Conservation (phyloP, 2,329 filamentous ascomycete genomes). For the Mariannaea sp. region DNA sequence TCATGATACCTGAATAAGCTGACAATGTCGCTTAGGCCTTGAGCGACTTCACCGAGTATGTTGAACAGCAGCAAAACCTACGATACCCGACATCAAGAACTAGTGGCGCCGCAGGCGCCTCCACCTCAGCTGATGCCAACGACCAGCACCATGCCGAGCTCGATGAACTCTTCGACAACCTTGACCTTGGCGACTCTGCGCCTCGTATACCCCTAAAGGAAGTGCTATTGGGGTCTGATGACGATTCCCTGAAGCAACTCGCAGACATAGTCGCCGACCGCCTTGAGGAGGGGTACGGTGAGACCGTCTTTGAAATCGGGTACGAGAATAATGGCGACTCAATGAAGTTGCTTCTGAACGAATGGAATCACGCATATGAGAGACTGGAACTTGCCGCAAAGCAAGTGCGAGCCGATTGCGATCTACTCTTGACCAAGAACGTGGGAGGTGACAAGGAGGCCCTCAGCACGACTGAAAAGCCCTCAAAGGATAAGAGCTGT, state of each 20-base stretch:
- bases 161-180: slow-evolving; percentile 87
- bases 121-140: slow-evolving; percentile 38
- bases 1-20: slow-evolving; percentile 9
- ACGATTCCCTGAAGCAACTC: slow-evolving; percentile 66
- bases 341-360: slow-evolving; percentile 73
- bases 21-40: slow-evolving; percentile 61
- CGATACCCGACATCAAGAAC: slow-evolving; percentile 60
- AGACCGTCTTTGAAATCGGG: slow-evolving; percentile 89
- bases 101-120: slow-evolving; percentile 37
- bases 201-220: slow-evolving; percentile 73
- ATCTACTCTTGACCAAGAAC: slow-evolving; percentile 86
- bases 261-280: slow-evolving; percentile 68
- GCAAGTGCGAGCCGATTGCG: slow-evolving; percentile 72
- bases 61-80: slow-evolving; percentile 86
- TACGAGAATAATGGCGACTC: slow-evolving; percentile 87
- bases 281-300: slow-evolving; percentile 82
- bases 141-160: slow-evolving; percentile 76
- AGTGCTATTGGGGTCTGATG: slow-evolving; percentile 68
- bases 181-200: slow-evolving; percentile 76
- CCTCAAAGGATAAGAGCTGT: slow-evolving; percentile 71
- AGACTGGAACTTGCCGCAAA: slow-evolving; percentile 70
- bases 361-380: slow-evolving; percentile 76
- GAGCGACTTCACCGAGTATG: slow-evolving; percentile 96
- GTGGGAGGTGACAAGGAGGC: slow-evolving; percentile 80
- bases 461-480: slow-evolving; percentile 55